A percentile compares a stretch with the other conserved stretches of the same genome.
These are phyloP conservation scores for Bacterosira constricta DNA, from an alignment of 108 stramenopile species.

Conservation along the genomic window DNA sequence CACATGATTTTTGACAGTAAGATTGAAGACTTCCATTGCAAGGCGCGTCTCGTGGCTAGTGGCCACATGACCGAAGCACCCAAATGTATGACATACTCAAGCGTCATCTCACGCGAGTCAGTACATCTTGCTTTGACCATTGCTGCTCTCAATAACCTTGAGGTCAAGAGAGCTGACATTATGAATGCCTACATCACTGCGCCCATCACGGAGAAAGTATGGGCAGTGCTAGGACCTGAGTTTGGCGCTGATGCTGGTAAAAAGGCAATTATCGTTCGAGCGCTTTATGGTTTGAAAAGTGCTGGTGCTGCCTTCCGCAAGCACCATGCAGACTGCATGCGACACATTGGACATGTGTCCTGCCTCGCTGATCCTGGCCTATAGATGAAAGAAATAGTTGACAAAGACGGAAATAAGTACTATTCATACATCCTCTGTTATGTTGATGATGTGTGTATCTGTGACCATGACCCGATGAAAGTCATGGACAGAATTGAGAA, in stretches of 20 bases:
- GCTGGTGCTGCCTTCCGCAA: not conserved
- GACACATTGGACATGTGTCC: conserved; percentile 13
- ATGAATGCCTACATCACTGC: no score
- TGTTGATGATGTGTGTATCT: no score
- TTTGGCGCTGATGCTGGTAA: conserved; percentile 28
- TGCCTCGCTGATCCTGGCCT: conserved; percentile 50
- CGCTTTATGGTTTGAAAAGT: conserved; percentile 53
- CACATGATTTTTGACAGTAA: no score
- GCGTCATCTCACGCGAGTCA: no score
- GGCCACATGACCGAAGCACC: conserved; percentile 53
- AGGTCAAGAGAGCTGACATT: conserved; percentile 35
- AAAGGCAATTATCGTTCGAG: conserved; percentile 19
- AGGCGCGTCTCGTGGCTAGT: no score
- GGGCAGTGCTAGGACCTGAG: conserved; percentile 24
- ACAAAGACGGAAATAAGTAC: conserved; percentile 11
- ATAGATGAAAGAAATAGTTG: conserved; percentile 19
- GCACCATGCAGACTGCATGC: conserved; percentile 32
- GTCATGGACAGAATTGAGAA: no score
- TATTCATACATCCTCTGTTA: conserved; percentile 45
- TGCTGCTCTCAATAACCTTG: conserved; percentile 50
- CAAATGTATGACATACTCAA: conserved; percentile 31
- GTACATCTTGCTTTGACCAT: conserved; percentile 46
- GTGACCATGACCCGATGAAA: no score
- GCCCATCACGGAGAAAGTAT: no score
- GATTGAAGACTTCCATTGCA: no score